Base-by-base conservation (phyloP, 2,329 filamentous ascomycete species). In the Esteya vermicola region DNA sequence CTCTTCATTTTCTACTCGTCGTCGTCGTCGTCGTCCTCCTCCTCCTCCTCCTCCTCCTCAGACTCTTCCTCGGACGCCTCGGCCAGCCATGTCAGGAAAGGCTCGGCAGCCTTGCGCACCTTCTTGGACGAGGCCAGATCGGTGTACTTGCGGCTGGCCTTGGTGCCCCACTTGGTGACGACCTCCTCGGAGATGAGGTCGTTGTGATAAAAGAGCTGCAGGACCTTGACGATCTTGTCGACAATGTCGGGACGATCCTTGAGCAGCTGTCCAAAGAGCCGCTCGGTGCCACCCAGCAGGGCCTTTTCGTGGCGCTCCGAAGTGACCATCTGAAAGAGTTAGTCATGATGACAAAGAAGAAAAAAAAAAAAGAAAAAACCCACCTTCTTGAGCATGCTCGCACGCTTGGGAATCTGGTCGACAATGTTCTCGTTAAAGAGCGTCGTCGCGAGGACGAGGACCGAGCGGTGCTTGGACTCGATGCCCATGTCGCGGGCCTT, bases 71-170 rank as follows among this genome's bases (percentile, higher is more conserved):
- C 42, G 19, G 81, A 77, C 40, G 88, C 88, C 61, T 82, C 85
- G 51, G 85, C 76, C 43, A 96, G 85, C 89, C 88, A 96, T 52
- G 78, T 82, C 55, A 95, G 72, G 74, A 98, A 98, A 48, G 84
- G 80, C 68, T 93, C 83, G 40, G 91, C 86, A 49, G 85, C 82
- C 70, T 93, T 89, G 66, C 88, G 85, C 47, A 96, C 86, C 72
- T 93, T 93, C 72, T 86, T 89, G 65, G 85, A 93, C 45, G 78
- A 88, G 44, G 79, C 58, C 45, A 93, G 63, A 58, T 96, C 89
- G 51, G 93, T 84, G 59, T 96, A 96, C 69, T 95, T 95, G 80
- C 93, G 95, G 75, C 85, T 94, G 44, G 89, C 86, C 72, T 91
- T 94, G 57, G 75, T 72, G 49, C 88, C 89, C 89, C 91, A 98